These are phyloP conservation scores for Colletotrichum sublineola DNA, from an alignment of 2,329 filamentous ascomycete genomes.

Conservation along the genomic window DNA sequence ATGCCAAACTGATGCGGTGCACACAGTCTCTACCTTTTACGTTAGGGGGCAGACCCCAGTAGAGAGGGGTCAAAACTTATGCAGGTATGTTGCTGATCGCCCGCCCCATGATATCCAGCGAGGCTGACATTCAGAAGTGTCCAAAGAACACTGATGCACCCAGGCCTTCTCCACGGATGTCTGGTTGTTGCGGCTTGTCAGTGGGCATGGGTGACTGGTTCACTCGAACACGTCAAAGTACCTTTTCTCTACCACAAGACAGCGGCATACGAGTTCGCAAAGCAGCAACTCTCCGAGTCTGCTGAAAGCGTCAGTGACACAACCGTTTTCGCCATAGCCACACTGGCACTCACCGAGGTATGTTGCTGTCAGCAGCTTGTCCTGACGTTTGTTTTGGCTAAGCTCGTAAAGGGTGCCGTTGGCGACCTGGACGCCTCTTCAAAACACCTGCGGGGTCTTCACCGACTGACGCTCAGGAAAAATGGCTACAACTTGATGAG, in stretches of 20 bases:
- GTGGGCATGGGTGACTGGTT: conserved; percentile 61
- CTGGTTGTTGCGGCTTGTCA: conserved; percentile 60
- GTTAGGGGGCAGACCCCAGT: conserved; percentile 58
- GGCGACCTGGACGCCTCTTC: conserved; percentile 59
- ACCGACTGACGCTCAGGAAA: conserved; percentile 47
- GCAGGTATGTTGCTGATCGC: conserved; percentile 48
- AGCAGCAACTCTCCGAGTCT: conserved; percentile 57
- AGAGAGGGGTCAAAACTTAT: conserved; percentile 51
- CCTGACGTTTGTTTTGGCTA: neutral
- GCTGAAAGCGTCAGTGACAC: conserved; percentile 56
- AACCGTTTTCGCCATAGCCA: conserved; percentile 59
- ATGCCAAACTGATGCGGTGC: conserved; percentile 7
- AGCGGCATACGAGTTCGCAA: conserved; percentile 61
- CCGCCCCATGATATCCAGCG: neutral
- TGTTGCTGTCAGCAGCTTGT: neutral
- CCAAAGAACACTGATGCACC: conserved; percentile 58
- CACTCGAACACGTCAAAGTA: conserved; percentile 59
- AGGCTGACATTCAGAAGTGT: conserved; percentile 50
- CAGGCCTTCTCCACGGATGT: conserved; percentile 61
- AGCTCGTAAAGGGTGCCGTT: conserved; percentile 54
- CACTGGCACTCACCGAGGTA: conserved; percentile 60
- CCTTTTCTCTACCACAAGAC: conserved; percentile 62
- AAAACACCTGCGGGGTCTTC: conserved; percentile 57
- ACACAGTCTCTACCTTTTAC: conserved; percentile 57
- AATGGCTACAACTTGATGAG: conserved; percentile 47